Evolutionary conservation across 176 grass and related monocot genomes (phyloP), one percentile per base, ranked within the genome.

Genomic region (Carex pumila): DNA sequence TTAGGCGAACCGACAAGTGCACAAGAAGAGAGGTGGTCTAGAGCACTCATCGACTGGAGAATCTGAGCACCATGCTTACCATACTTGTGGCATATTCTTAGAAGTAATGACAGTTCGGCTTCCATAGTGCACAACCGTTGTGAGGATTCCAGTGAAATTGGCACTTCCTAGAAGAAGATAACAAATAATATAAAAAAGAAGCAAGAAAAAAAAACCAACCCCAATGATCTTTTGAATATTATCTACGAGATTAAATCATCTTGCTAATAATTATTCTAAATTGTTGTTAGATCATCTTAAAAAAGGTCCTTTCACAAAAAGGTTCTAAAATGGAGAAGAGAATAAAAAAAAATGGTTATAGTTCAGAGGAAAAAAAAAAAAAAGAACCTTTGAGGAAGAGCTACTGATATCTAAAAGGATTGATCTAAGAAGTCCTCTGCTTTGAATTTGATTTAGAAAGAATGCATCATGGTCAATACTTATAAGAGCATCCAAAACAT

Each of bases 391-490:
- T 43, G 79, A 91, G 43, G 92, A 93, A 80, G 89, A 98, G 76
- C 85, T 93, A 85, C 78, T 91, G 86, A 95, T 86, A 79, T 98
- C 95, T 84, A 68, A 91, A 22, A 98, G 43, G 82, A 91, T 93
- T 85, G 89, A 93, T 81, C 89, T 88, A 54, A 95, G 84, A 89
- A 98, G 88, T 68, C 91, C 95, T 88, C 92, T 92, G 89, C 91
- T 95, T 86, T 98, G 92, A 79, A 98, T 88, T 85, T 98, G 95
- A 80, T 90, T 94, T 79, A 98, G 80, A 85, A 98, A 98, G 89
- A 90, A 93, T 34, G 91, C 95, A 15, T 98, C 95, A 76, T 89
- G 86, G 76, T 98, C 95, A 65, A 98, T 89, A 88, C 88, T 91
- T 75, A 98, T 63, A 74, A 98, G 86, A 83, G 92, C 85, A 89